Base-by-base conservation (phyloP, 345 rosid species). In the Brassica juncea region DNA sequence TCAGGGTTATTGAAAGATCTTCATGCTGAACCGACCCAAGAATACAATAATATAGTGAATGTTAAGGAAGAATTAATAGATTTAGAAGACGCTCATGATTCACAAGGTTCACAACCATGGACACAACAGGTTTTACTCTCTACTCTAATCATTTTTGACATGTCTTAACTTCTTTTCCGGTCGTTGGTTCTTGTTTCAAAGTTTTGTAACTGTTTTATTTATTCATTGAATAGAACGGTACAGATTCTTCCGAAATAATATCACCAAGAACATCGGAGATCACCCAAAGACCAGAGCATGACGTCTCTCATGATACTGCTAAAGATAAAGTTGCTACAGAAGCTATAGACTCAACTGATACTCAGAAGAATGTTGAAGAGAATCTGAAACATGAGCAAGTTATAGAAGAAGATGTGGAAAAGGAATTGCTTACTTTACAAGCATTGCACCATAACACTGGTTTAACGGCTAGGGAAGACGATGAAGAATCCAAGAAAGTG, bases 81-180 rank as follows among this genome's bases (percentile, higher is more conserved):
- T 75, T 37, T 37, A 74, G 57, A n/a, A 32, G 31, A 27, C 1
- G 21, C 6, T 21, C 67, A 68, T 23, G 44, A 27, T 16, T 75
- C 76, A n/a, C 76, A 80, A n/a, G 80, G 5, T 70, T 63, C 79
- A 55, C 62, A 75, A 75, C 34, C 11, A 68, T 37, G 71, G 82
- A 52, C 23, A 47, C 71, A 52, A 62, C 66, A 80, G 82, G 82
- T 80, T 68, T 15, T 49, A 69, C 28, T 2, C 44, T 68, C 39
- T 68, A 19, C 64, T 27, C 10, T 37, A 61, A 4, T 35, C 49
- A 34, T 73, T 15, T 60, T 73, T 61, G 52, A 66, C 52, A 72
- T 28, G 4, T 25, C 11, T 44, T 44, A 60, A 54, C 5, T 6
- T 54, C 34, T 77, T 70, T 60, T 8, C 39, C 55, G 27, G 6